Conservation (phyloP, 2,329 filamentous ascomycete species). For the Bipolaris cookei region DNA sequence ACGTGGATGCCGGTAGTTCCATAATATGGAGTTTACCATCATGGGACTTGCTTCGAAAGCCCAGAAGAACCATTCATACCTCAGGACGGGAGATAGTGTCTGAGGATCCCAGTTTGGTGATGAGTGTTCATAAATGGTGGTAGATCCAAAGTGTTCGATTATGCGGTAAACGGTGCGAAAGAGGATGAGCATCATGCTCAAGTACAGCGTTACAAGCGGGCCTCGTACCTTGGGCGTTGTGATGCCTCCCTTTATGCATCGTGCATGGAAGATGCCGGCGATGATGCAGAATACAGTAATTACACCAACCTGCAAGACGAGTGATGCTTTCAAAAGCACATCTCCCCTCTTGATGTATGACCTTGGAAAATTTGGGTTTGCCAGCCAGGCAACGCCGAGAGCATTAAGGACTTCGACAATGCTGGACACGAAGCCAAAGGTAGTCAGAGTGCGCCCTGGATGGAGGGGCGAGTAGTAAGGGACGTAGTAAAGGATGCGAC, state of each 20-base stretch:
- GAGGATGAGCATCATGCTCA: constrained; percentile 52
- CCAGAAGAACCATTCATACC: constrained; percentile 60
- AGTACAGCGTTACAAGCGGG: constrained; percentile 53
- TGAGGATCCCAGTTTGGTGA: constrained; percentile 41
- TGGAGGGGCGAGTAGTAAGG: constrained; percentile 64
- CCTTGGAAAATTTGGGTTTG: constrained; percentile 46
- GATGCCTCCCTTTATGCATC: constrained; percentile 47
- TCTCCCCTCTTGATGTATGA: constrained; percentile 49
- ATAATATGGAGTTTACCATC: constrained; percentile 56
- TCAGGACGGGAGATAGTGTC: constrained; percentile 42
- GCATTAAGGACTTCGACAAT: constrained; percentile 58
- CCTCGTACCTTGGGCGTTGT: constrained; percentile 54
- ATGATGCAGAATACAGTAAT: constrained; percentile 56
- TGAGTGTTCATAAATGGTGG: constrained; percentile 44
- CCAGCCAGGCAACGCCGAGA: constrained; percentile 54
- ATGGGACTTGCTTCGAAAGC: constrained; percentile 59
- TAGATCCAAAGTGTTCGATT: constrained; percentile 60
- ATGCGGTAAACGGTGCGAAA: constrained; percentile 59
- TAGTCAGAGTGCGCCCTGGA: constrained; percentile 63
- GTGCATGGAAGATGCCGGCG: constrained; percentile 53
- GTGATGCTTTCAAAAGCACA: constrained; percentile 54
- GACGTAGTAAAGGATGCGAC: constrained; percentile 64
- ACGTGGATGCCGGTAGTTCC: constrained; percentile 59
- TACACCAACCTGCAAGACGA: constrained; percentile 58
- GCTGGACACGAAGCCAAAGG: constrained; percentile 59